Conservation (phyloP, 495 filamentous ascomycete species). For the Trichodelitschia bisporula region DNA sequence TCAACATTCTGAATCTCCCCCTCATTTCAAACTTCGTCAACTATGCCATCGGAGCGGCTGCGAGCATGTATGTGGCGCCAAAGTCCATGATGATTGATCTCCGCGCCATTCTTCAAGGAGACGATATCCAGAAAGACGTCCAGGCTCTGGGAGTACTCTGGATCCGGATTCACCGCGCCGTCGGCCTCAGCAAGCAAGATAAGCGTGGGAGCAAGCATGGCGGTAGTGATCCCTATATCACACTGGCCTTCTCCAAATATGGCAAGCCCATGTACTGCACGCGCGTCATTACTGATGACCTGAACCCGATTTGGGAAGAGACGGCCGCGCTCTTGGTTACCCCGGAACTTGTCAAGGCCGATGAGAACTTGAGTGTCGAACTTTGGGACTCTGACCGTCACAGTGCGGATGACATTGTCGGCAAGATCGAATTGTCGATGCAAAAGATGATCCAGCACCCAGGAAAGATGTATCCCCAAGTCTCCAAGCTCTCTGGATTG, state of each 20-base stretch:
- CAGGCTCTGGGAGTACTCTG: slow-evolving; percentile 68
- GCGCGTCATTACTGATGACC: slow-evolving; percentile 76
- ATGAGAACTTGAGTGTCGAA: slow-evolving; percentile 80
- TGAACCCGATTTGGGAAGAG: slow-evolving; percentile 88
- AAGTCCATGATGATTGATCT: slow-evolving; percentile 87
- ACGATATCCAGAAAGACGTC: slow-evolving; percentile 74
- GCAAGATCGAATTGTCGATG: slow-evolving; percentile 79
- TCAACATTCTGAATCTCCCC: slow-evolving; percentile 80
- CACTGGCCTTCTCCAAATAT: slow-evolving; percentile 55
- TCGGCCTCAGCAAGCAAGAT: slow-evolving; percentile 80
- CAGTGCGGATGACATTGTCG: slow-evolving; percentile 79
- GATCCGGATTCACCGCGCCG: slow-evolving; percentile 70
- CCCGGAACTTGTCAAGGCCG: slow-evolving; percentile 69
- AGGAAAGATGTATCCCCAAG: slow-evolving; percentile 71
- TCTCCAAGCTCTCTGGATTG: slow-evolving; percentile 61
- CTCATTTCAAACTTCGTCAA: slow-evolving; percentile 93
- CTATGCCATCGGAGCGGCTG: slow-evolving; percentile 72
- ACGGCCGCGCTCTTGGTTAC: slow-evolving; percentile 68
- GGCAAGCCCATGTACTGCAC: slow-evolving; percentile 97
- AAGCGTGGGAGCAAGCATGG: slow-evolving; percentile 55
- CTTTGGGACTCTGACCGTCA: slow-evolving; percentile 84
- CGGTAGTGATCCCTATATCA: slow-evolving; percentile 87
- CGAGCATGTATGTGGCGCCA: slow-evolving; percentile 82
- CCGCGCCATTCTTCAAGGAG: slow-evolving; percentile 68
- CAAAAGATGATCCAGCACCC: slow-evolving; percentile 89